Evolutionary conservation across 345 rosid genomes (phyloP).

Genomic region (Camelina hispida): DNA sequence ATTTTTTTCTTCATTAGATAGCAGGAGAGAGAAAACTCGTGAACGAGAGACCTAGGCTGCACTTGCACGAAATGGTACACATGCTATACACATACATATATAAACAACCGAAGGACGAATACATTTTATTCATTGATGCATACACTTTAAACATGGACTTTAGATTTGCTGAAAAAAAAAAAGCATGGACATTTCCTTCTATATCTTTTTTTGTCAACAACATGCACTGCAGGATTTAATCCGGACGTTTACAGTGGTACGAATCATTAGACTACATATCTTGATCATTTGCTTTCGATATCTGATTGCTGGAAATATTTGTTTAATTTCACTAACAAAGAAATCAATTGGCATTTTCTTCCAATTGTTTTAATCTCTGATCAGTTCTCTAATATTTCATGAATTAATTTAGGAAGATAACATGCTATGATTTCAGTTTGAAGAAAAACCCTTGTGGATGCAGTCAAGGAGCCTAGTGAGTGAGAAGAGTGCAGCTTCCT

Average conservation of each 20-base stretch:
- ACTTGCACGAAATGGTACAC: slow-evolving; percentile 22
- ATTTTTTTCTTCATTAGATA: slow-evolving; percentile 10
- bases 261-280: neutral
- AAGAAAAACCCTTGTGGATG: slow-evolving; percentile 28
- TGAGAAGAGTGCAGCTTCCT: slow-evolving; percentile 18
- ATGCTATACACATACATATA: too few species aligned
- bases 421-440: slow-evolving; percentile 15
- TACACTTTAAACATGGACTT: neutral
- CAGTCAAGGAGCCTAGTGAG: slow-evolving; percentile 16
- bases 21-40: neutral
- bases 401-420: neutral
- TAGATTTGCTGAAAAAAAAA: too few species aligned
- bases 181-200: too few species aligned
- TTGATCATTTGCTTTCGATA: too few species aligned
- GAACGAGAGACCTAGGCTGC: slow-evolving; percentile 29
- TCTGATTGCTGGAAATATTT: too few species aligned
- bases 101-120: neutral
- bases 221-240: too few species aligned
- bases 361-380: neutral
- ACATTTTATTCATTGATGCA: neutral
- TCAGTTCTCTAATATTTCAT: neutral
- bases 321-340: neutral
- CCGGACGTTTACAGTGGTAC: too few species aligned
- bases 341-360: neutral
- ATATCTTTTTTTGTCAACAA: too few species aligned